Evolutionary conservation across 768 basidiomycete species (phyloP).

Genomic region (Mycena chlorophos): DNA sequence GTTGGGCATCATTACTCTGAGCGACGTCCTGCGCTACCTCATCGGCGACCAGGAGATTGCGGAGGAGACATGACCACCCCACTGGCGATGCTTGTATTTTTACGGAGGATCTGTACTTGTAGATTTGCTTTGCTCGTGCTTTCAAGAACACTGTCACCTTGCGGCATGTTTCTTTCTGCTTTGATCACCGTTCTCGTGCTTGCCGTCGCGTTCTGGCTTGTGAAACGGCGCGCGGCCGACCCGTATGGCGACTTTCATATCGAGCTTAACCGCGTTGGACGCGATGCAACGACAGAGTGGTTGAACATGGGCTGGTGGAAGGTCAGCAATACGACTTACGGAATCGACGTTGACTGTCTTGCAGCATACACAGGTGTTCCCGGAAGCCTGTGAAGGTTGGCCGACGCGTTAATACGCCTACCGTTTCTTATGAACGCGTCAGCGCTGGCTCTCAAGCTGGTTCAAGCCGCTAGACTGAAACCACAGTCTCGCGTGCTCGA

Average conservation of each 20-base stretch:
- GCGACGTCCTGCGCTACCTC: slow-evolving; percentile 84
- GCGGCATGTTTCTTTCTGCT: slow-evolving; percentile 35
- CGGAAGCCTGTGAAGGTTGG: slow-evolving; percentile 60
- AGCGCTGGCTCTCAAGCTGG: slow-evolving; percentile 55
- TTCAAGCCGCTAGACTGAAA: slow-evolving; percentile 42
- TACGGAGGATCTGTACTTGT: neutral
- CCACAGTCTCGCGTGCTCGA: slow-evolving; percentile 54
- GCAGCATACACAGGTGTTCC: slow-evolving; percentile 51
- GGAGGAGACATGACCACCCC: slow-evolving; percentile 29
- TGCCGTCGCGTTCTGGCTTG: slow-evolving; percentile 8
- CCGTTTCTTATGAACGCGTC: slow-evolving; percentile 22
- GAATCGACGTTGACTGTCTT: neutral
- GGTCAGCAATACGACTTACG: slow-evolving; percentile 26
- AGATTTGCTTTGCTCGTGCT: slow-evolving; percentile 13
- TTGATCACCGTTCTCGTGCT: slow-evolving; percentile 21
- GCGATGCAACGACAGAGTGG: slow-evolving; percentile 53
- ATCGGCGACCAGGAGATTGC: slow-evolving; percentile 64
- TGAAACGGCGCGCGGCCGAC: slow-evolving; percentile 32
- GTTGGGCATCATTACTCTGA: slow-evolving; percentile 84
- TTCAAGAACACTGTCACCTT: slow-evolving; percentile 2
- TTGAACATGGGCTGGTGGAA: slow-evolving; percentile 73
- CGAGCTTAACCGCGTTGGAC: slow-evolving; percentile 36
- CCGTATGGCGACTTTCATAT: slow-evolving; percentile 64
- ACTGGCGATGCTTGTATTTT: slow-evolving; percentile 19
- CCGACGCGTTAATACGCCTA: neutral